These are phyloP conservation scores for Athelia sp. DNA, from an alignment of 1,284 basidiomycete species.

Conservation along the genomic window DNA sequence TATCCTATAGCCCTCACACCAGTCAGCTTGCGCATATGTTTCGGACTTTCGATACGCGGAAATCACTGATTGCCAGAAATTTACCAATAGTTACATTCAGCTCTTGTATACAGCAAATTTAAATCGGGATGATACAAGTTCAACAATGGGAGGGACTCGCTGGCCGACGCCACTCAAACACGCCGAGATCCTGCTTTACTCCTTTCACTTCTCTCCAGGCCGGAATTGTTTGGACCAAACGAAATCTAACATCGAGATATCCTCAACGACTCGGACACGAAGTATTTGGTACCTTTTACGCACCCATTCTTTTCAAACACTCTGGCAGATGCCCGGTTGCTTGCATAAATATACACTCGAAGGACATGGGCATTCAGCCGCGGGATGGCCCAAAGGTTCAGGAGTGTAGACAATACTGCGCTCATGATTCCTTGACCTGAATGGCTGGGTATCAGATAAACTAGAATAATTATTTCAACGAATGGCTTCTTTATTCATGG, in stretches of 20 bases:
- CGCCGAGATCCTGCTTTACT: constrained; percentile 16
- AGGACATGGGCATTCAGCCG: constrained; percentile 50
- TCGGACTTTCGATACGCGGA: no score
- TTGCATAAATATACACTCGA: constrained; percentile 37
- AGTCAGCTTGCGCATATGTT: no score
- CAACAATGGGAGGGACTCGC: no score
- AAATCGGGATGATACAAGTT: no score
- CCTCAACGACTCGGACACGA: not conserved
- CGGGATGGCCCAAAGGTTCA: constrained; percentile 52
- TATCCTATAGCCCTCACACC: no score
- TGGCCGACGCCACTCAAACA: not conserved
- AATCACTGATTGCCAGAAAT: no score
- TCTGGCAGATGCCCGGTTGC: constrained; percentile 50
- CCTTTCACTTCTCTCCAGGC: constrained; percentile 32
- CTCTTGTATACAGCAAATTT: no score
- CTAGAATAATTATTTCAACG: constrained; percentile 23
- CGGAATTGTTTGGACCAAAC: constrained; percentile 31
- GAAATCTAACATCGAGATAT: not conserved
- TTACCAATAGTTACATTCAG: no score
- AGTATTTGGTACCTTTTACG: constrained; percentile 4
- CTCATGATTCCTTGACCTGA: constrained; percentile 70
- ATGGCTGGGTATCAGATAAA: constrained; percentile 49
- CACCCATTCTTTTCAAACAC: constrained; percentile 68
- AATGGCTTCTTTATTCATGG: not conserved
- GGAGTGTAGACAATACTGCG: constrained; percentile 43